Evolutionary conservation across 2,329 filamentous ascomycete genomes (phyloP).

Genomic region (Blumeria hordei): DNA sequence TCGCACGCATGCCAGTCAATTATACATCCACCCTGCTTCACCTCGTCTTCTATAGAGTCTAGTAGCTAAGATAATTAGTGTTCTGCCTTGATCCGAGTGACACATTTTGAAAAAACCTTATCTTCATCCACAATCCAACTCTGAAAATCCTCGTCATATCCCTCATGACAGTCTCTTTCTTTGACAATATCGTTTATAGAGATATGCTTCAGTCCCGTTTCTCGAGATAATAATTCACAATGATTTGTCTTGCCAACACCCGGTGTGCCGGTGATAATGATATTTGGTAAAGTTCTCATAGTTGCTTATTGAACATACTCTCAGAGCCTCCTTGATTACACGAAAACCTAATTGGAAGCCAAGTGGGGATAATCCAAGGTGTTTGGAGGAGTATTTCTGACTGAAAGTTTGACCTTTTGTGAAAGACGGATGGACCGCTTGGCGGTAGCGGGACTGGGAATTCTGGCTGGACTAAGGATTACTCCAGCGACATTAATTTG

Average conservation of each 20-base stretch:
- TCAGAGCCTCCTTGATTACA: too few species aligned
- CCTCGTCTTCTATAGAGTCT: conserved; percentile 67
- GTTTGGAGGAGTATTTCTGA: too few species aligned
- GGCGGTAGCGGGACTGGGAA: too few species aligned
- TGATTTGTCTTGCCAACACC: conserved; percentile 92
- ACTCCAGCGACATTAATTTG: too few species aligned
- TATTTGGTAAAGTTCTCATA: conserved; percentile 43
- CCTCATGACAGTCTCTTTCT: conserved; percentile 65
- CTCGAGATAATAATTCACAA: conserved; percentile 55
- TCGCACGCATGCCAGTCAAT: conserved; percentile 98
- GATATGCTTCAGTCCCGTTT: conserved; percentile 56
- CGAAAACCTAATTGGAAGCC: too few species aligned
- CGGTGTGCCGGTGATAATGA: conserved; percentile 86
- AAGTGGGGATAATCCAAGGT: too few species aligned
- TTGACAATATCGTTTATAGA: conserved; percentile 84
- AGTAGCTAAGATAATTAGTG: conserved; percentile 32
- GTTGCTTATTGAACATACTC: not conserved
- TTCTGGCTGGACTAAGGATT: too few species aligned
- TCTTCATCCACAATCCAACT: conserved; percentile 94
- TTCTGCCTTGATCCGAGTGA: not conserved
- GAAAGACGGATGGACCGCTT: too few species aligned
- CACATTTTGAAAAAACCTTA: conserved; percentile 32
- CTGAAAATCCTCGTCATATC: conserved; percentile 62
- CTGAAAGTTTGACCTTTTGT: too few species aligned
- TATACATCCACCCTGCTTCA: conserved; percentile 56